These are phyloP conservation scores for Eutrema salsugineum DNA, from an alignment of 441 rosid genomes.

Conservation along the genomic window DNA sequence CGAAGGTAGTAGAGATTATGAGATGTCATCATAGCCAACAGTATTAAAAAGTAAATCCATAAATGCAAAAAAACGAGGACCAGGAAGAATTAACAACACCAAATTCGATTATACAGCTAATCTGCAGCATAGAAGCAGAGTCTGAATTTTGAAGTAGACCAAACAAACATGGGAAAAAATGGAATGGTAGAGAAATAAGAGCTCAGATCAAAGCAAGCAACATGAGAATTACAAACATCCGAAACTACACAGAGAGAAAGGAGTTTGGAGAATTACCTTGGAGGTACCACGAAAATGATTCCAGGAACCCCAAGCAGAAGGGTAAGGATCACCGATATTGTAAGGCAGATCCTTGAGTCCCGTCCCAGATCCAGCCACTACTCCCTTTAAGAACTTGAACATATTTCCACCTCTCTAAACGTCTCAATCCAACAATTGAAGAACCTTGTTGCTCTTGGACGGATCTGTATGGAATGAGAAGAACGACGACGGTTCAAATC, in stretches of 20 bases:
- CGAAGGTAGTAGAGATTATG: neutral
- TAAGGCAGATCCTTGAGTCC: constrained; percentile 96
- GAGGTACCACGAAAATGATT: constrained; percentile 88
- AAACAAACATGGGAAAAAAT: neutral
- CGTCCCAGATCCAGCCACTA: constrained; percentile 91
- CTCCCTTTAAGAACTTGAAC: constrained; percentile 91
- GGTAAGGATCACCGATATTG: constrained; percentile 83
- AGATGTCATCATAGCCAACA: neutral
- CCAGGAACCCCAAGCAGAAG: constrained; percentile 98
- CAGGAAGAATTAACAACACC: neutral
- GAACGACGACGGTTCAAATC: neutral
- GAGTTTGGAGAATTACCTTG: constrained; percentile 41
- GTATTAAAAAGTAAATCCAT: neutral
- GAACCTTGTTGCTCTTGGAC: neutral
- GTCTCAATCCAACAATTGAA: constrained; percentile 7
- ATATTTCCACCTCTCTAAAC: constrained; percentile 33
- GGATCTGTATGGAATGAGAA: constrained; percentile 11
- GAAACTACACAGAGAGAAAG: neutral
- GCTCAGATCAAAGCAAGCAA: constrained; percentile 10
- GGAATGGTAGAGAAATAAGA: neutral
- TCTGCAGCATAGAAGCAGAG: neutral
- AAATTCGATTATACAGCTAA: neutral
- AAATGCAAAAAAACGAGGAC: too few relatives aligned
- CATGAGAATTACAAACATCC: neutral
- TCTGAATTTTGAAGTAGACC: neutral